Conservation (phyloP, 345 rosid genomes). For the Arabidopsis arenosa region DNA sequence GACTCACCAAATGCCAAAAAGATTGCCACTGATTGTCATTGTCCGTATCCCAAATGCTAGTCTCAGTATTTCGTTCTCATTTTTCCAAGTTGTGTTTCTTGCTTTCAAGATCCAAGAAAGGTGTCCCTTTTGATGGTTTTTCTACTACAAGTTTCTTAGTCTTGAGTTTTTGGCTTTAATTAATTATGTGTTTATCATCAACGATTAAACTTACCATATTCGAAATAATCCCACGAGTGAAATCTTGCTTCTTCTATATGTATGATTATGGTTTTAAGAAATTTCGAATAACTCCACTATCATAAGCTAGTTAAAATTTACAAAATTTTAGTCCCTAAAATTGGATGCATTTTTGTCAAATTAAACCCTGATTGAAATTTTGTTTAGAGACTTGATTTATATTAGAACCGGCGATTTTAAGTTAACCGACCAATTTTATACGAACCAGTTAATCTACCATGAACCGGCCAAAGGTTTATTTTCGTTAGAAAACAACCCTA, state of each 20-base stretch:
- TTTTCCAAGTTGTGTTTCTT: background rate
- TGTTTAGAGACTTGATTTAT: background rate
- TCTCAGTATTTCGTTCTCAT: background rate
- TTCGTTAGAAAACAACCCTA: background rate
- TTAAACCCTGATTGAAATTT: background rate
- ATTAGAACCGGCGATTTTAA: background rate
- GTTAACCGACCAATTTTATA: background rate
- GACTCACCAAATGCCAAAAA: slow-evolving; percentile 82
- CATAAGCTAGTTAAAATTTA: no score
- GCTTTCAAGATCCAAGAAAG: slow-evolving; percentile 1
- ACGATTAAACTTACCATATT: background rate
- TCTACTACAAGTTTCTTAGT: background rate
- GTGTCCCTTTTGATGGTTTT: background rate
- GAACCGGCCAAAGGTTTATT: background rate
- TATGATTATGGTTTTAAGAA: background rate
- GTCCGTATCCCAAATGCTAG: slow-evolving; percentile 83
- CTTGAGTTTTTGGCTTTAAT: background rate
- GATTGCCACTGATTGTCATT: slow-evolving; percentile 70
- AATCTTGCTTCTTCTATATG: background rate
- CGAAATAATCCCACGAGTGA: background rate
- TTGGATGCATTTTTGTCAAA: background rate
- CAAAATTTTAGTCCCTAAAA: background rate
- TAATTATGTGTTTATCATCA: background rate
- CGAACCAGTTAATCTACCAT: background rate
- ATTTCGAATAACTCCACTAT: background rate